phyloP scores from a whole-genome alignment of 2,329 filamentous ascomycete species.

The Diplodia mutila region DNA sequence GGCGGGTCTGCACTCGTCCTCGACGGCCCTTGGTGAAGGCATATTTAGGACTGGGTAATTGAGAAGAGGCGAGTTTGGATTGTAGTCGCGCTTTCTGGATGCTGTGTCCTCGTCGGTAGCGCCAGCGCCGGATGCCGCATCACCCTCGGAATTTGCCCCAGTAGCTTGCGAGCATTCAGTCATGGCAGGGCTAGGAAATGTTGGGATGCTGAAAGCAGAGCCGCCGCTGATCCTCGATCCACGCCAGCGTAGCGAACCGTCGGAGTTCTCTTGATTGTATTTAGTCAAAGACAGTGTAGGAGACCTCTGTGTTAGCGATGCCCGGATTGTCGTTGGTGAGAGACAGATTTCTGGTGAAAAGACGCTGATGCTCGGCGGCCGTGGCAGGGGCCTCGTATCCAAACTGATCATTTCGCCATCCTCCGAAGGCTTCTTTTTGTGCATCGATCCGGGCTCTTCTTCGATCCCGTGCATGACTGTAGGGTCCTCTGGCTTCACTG shows the following conservation, averaged over 20 bases:
- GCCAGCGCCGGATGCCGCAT: background rate
- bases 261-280: slow-evolving; percentile 29
- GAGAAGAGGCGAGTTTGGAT: slow-evolving; percentile 32
- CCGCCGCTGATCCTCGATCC: slow-evolving; percentile 34
- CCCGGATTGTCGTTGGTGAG: slow-evolving; percentile 39
- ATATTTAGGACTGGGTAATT: slow-evolving; percentile 24
- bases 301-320: slow-evolving; percentile 47
- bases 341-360: slow-evolving; percentile 44
- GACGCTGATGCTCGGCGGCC: slow-evolving; percentile 35
- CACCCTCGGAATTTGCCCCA: background rate
- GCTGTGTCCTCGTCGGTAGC: background rate
- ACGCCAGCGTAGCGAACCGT: slow-evolving; percentile 21
- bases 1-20: background rate
- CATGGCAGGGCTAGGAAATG: slow-evolving; percentile 37
- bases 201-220: slow-evolving; percentile 43
- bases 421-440: background rate
- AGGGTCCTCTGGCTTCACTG: slow-evolving; percentile 41
- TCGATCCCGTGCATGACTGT: slow-evolving; percentile 43
- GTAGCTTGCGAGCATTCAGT: background rate
- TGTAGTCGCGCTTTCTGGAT: slow-evolving; percentile 26
- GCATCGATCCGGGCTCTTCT: slow-evolving; percentile 38
- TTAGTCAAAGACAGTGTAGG: slow-evolving; percentile 43
- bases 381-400: slow-evolving; percentile 32
- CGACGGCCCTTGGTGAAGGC: background rate
- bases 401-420: slow-evolving; percentile 27